Evolutionary conservation across 331 rosid genomes (phyloP).

Genomic region (Malus hybrid): DNA sequence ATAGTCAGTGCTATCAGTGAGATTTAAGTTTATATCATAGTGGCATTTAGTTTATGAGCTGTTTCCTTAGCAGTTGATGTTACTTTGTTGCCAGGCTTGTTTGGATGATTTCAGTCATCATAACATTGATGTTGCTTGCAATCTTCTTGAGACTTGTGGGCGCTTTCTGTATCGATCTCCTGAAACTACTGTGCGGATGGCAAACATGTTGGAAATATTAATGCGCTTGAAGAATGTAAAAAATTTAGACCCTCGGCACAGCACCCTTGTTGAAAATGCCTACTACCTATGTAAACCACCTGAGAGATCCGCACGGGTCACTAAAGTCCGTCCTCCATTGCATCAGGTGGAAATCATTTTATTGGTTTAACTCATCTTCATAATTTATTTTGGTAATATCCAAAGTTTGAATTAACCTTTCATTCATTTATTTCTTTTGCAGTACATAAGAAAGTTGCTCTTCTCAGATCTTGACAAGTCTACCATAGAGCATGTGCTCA

Average conservation of each 20-base stretch:
- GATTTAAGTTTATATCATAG: conserved; percentile 3
- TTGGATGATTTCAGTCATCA: conserved; percentile 97
- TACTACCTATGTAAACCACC: conserved; percentile 99
- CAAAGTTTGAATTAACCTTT: conserved; percentile 7
- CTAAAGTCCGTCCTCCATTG: conserved; percentile 97
- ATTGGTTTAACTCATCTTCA: neutral
- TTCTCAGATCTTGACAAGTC: conserved; percentile 96
- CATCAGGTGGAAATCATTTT: conserved; percentile 62
- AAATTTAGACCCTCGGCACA: conserved; percentile 97
- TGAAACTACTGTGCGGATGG: conserved; percentile 91
- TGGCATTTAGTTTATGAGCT: neutral
- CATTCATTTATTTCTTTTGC: conserved; percentile 16
- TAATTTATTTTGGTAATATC: neutral
- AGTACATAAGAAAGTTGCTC: conserved; percentile 91
- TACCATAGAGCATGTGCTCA: conserved; percentile 88
- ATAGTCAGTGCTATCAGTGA: neutral
- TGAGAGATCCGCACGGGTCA: conserved; percentile 88
- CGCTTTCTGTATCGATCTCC: conserved; percentile 97
- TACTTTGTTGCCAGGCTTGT: conserved; percentile 70
- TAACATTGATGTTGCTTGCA: conserved; percentile 99
- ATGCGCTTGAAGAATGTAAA: conserved; percentile 98
- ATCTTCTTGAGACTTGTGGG: conserved; percentile 96
- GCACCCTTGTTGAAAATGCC: conserved; percentile 97
- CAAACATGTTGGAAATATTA: conserved; percentile 96
- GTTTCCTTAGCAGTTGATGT: neutral